phyloP scores from a whole-genome alignment of 495 filamentous ascomycete species.

The Aspergillus diversus region DNA sequence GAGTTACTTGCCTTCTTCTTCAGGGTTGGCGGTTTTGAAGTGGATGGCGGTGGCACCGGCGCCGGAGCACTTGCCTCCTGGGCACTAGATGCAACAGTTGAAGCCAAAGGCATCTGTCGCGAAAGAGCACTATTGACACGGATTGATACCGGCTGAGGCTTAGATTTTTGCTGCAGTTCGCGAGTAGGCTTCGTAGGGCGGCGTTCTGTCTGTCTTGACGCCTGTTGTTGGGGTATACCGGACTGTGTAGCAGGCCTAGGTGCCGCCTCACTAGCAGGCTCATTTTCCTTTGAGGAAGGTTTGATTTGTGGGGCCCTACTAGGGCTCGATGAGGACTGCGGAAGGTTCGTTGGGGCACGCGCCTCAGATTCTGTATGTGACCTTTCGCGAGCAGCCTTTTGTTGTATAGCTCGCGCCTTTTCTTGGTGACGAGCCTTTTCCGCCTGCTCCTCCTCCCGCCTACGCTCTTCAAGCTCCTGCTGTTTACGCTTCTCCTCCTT shows the following conservation, averaged over 20 bases:
- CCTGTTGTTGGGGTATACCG: conserved; percentile 48
- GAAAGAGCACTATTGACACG: conserved; percentile 71
- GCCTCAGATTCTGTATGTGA: conserved; percentile 40
- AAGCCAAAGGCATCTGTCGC: conserved; percentile 68
- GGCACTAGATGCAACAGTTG: conserved; percentile 55
- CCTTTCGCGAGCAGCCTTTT: conserved; percentile 40
- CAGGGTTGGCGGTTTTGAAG: conserved; percentile 49
- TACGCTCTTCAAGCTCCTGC: conserved; percentile 63
- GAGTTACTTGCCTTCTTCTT: conserved; percentile 69
- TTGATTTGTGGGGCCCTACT: conserved; percentile 52
- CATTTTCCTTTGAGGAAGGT: conserved; percentile 50
- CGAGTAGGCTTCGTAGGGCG: conserved; percentile 73
- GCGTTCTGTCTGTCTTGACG: conserved; percentile 58
- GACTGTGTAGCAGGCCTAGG: conserved; percentile 50
- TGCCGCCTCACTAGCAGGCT: conserved; percentile 37
- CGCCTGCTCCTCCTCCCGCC: conserved; percentile 55
- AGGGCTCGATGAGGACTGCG: conserved; percentile 26
- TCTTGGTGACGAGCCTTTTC: conserved; percentile 72
- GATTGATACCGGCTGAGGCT: conserved; percentile 79
- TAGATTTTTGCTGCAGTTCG: conserved; percentile 64
- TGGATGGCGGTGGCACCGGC: conserved; percentile 43
- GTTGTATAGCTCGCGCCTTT: conserved; percentile 52
- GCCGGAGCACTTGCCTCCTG: conserved; percentile 60
- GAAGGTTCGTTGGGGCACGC: conserved; percentile 31
- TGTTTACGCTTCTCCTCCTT: conserved; percentile 66